Evolutionary conservation across 139 green algal genomes (phyloP).

Genomic region (Chlamydomonas sp.): DNA sequence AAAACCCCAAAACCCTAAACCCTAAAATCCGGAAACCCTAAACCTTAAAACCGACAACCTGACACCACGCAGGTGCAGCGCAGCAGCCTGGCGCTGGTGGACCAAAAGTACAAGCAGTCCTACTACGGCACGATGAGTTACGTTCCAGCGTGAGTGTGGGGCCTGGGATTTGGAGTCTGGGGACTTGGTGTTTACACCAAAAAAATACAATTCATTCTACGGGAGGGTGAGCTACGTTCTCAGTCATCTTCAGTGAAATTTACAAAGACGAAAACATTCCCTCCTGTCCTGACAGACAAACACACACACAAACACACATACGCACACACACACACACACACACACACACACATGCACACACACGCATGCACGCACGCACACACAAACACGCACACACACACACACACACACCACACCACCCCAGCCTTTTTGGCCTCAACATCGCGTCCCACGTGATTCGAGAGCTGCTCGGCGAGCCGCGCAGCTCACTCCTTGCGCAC

Average conservation of each 20-base stretch:
- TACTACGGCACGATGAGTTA: constrained; percentile 45
- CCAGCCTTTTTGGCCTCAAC: not conserved
- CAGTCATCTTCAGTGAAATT: not conserved
- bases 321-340: not conserved
- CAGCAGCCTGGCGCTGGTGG: constrained; percentile 9
- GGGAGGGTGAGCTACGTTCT: not conserved
- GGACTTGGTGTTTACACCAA: too few relatives aligned
- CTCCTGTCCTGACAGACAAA: not conserved
- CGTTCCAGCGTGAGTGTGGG: constrained; percentile 21
- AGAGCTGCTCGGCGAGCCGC: not conserved
- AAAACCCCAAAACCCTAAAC: too few relatives aligned
- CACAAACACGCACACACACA: not conserved
- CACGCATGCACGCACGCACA: not conserved
- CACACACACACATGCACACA: not conserved
- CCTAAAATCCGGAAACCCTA: too few relatives aligned
- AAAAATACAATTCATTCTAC: not conserved
- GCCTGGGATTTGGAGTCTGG: too few relatives aligned
- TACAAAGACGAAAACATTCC: not conserved
- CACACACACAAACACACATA: not conserved
- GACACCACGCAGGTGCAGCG: too few relatives aligned
- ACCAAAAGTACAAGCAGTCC: constrained; percentile 22
- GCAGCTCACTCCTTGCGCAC: constrained; percentile 3
- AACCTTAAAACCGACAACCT: too few relatives aligned
- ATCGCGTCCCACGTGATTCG: not conserved
- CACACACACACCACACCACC: not conserved